phyloP scores from a whole-genome alignment of 257 asterid species.

The Knoxia roxburghii region DNA sequence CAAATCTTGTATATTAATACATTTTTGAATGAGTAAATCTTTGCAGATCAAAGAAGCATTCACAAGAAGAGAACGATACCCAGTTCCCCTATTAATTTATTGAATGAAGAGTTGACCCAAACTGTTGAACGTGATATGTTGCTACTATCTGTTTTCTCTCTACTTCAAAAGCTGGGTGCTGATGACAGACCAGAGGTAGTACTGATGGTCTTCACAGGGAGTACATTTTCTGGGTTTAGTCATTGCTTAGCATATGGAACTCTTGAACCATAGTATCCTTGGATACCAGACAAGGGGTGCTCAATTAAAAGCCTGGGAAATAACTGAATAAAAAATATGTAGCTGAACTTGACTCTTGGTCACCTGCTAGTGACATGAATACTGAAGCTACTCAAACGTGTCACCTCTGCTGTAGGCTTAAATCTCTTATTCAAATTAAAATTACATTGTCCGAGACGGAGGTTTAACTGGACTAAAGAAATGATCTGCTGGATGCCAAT shows the following conservation, averaged over 20 bases:
- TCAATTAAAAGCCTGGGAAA: not conserved
- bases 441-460: not conserved
- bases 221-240: conserved; percentile 1
- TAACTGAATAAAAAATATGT: too few relatives aligned
- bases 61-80: conserved; percentile 34
- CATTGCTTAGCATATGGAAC: not conserved
- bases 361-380: not conserved
- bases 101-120: conserved; percentile 34
- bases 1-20: not conserved
- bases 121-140: conserved; percentile 58
- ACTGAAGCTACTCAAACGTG: not conserved
- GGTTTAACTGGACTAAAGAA: not conserved
- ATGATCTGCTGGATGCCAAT: not conserved
- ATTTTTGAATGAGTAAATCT: conserved; percentile 13
- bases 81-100: conserved; percentile 31
- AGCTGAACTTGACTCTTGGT: not conserved
- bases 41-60: conserved; percentile 47
- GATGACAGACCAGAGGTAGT: conserved; percentile 99
- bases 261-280: not conserved
- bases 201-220: conserved; percentile 25
- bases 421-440: not conserved
- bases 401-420: not conserved
- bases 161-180: conserved; percentile 83
- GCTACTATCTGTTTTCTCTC: conserved; percentile 77
- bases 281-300: not conserved